Evolutionary conservation across 805 yeast genomes (phyloP).

Genomic region (Lachancea nothofagi): DNA sequence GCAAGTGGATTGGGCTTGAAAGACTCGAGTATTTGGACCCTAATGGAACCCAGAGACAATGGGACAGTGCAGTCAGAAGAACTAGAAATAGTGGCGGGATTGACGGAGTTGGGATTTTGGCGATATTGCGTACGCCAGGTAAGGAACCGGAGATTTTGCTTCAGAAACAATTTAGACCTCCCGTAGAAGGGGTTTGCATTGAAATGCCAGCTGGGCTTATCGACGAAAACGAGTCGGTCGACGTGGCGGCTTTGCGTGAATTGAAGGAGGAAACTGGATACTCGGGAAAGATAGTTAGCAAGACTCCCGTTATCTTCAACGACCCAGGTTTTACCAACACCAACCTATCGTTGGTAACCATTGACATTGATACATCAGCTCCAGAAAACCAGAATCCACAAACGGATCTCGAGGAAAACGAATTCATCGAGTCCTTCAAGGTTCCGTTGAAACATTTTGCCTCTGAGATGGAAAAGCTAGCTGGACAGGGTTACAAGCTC

Average conservation of each 20-base stretch:
- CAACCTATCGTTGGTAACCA: conserved; percentile 71
- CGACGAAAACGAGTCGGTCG: conserved; percentile 75
- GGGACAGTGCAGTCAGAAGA: conserved; percentile 87
- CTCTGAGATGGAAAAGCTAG: conserved; percentile 46
- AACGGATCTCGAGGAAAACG: conserved; percentile 80
- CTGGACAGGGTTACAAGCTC: conserved; percentile 61
- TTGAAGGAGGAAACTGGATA: conserved; percentile 91
- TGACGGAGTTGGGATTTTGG: conserved; percentile 91
- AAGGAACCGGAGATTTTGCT: conserved; percentile 53
- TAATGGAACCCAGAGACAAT: conserved; percentile 59
- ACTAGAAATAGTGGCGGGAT: conserved; percentile 56
- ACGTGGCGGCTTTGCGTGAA: conserved; percentile 80
- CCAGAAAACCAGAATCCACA: conserved; percentile 63
- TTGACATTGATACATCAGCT: conserved; percentile 65
- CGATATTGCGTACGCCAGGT: conserved; percentile 51
- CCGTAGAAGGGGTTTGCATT: conserved; percentile 79
- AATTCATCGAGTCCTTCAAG: conserved; percentile 83
- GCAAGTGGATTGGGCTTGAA: conserved; percentile 63
- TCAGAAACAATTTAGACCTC: conserved; percentile 91
- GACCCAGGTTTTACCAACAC: conserved; percentile 93
- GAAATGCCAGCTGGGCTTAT: conserved; percentile 95
- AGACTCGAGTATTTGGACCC: conserved; percentile 71
- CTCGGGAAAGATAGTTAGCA: conserved; percentile 53
- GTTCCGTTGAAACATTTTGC: conserved; percentile 59
- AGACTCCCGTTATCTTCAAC: conserved; percentile 50